Evolutionary conservation across 139 green algal species (phyloP), one percentile per base, ranked within the genome.

Genomic region (Chlorella sp.): DNA sequence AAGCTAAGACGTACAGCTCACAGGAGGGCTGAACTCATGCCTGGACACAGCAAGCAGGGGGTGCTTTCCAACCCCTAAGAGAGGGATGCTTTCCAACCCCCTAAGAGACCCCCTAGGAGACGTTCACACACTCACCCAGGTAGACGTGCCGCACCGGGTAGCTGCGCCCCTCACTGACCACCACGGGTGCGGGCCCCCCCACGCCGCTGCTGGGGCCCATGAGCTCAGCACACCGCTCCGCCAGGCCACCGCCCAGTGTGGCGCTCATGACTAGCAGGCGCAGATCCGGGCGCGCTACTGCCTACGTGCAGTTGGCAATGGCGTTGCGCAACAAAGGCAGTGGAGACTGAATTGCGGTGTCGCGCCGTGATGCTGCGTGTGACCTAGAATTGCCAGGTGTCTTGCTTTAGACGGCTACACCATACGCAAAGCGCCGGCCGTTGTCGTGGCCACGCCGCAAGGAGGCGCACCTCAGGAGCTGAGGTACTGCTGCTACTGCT

Each of bases 261-360:
- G 88, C 88, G 23, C 79, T 88, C 85, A 90, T 90, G 5, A 90
- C 84, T 26, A 87, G 35, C 32, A 93, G 49, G 71, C 85, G 36
- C 29, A 72, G 67, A 24, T 72, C 67, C 1, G 36, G 67, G 5
- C 67, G 67, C 17, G 36, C 35, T n/a, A 35, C 2, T 27, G 66
- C 35, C 66, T 61, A 35, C 66, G 5, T n/a, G n/a, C n/a, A n/a
- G n/a, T n/a, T n/a, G n/a, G n/a, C n/a, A n/a, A n/a, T n/a, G n/a
- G n/a, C n/a, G n/a, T n/a, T n/a, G n/a, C n/a, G n/a, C n/a, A n/a
- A n/a, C n/a, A n/a, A n/a, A n/a, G n/a, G n/a, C n/a, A n/a, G n/a
- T n/a, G n/a, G 26, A 32, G 23, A 64, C 14, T 64, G 59, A 29
- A 31, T 10, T 31, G 4, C 6, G 23, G 59, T 10, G 59, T 64